These are phyloP conservation scores for Iberis amara DNA, from an alignment of 441 rosid genomes.

Conservation along the genomic window DNA sequence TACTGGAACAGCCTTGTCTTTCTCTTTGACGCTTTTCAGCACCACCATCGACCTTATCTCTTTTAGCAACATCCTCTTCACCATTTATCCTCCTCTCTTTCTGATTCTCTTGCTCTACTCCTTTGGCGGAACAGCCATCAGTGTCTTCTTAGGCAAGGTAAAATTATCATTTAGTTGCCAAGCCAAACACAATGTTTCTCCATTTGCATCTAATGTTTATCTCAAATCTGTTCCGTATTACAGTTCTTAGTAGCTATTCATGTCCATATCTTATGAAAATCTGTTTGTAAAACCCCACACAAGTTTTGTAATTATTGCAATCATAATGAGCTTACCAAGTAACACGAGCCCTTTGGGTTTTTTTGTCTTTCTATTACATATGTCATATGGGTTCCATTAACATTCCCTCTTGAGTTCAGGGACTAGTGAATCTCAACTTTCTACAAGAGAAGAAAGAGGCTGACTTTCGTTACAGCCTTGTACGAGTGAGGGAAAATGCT, in stretches of 20 bases:
- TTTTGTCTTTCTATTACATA: background rate
- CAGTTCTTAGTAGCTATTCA: background rate
- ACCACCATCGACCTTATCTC: conserved; percentile 84
- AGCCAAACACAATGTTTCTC: no score
- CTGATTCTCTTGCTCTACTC: conserved; percentile 71
- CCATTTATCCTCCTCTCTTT: conserved; percentile 85
- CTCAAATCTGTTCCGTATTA: background rate
- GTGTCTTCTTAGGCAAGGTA: conserved; percentile 85
- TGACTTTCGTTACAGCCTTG: conserved; percentile 93
- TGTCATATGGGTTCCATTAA: conserved; percentile 1
- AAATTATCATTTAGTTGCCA: background rate
- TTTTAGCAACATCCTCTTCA: conserved; percentile 85
- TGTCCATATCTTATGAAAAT: background rate
- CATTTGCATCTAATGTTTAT: background rate
- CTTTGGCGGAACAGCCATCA: conserved; percentile 78
- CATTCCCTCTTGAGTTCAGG: conserved; percentile 43
- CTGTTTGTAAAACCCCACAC: background rate
- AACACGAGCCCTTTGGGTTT: background rate
- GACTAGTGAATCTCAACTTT: conserved; percentile 77
- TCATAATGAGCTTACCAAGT: background rate
- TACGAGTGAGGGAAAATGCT: conserved; percentile 92
- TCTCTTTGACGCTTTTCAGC: conserved; percentile 73
- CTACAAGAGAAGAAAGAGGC: conserved; percentile 98
- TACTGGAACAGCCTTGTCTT: conserved; percentile 72
- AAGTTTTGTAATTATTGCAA: background rate